Evolutionary conservation across 805 yeast species (phyloP).

Genomic region (Candida incommunis): DNA sequence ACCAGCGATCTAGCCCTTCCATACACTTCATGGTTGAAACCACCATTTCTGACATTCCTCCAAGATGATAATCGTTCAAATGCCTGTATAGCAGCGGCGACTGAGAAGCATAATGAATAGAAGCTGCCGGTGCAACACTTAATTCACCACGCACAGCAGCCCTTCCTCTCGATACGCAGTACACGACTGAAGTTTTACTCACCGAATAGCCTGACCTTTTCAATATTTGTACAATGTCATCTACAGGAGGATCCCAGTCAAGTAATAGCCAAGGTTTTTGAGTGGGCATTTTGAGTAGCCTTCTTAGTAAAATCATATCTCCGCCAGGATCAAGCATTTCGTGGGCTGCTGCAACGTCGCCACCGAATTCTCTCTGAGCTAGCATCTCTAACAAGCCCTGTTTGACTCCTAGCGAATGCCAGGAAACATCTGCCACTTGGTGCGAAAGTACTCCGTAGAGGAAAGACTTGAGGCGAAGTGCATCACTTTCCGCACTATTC

Average conservation of each 20-base stretch:
- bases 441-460: conserved; percentile 45
- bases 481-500: conserved; percentile 8
- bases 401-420: conserved; percentile 47
- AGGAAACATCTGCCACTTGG: conserved; percentile 49
- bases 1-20: conserved; percentile 28
- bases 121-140: conserved; percentile 19
- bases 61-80: conserved; percentile 35
- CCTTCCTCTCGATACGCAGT: conserved; percentile 43
- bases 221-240: conserved; percentile 31
- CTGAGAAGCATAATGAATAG: conserved; percentile 19
- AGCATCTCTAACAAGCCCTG: conserved; percentile 43
- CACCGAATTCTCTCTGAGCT: conserved; percentile 40
- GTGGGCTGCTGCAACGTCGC: conserved; percentile 37
- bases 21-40: conserved; percentile 27
- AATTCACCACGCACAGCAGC: conserved; percentile 38
- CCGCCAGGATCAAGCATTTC: conserved; percentile 45
- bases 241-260: conserved; percentile 26
- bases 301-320: conserved; percentile 37
- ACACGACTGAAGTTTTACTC: conserved; percentile 21
- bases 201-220: conserved; percentile 25
- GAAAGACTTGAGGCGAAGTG: conserved; percentile 34
- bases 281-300: conserved; percentile 21
- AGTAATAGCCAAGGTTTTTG: conserved; percentile 16
- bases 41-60: conserved; percentile 38
- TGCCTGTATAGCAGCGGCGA: conserved; percentile 33